Evolutionary conservation across 2,329 filamentous ascomycete genomes (phyloP).

Genomic region (Davidsoniella eucalypti): DNA sequence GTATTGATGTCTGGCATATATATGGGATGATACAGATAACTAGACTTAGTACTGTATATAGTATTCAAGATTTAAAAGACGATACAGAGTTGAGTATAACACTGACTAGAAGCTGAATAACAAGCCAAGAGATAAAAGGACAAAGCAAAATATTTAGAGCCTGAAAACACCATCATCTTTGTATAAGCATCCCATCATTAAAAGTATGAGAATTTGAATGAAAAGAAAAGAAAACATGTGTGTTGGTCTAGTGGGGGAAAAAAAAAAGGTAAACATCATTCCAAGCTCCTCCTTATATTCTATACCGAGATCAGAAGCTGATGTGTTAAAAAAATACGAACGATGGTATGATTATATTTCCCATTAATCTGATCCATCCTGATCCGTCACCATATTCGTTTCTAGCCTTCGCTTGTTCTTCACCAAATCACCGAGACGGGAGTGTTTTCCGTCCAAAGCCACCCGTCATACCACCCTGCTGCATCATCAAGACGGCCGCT

Average conservation of each 20-base stretch:
- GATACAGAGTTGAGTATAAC: too few species aligned
- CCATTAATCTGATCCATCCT: background rate
- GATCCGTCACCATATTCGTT: background rate
- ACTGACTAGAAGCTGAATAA: too few species aligned
- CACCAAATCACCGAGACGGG: slow-evolving; percentile 16
- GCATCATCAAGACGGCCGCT: slow-evolving; percentile 85
- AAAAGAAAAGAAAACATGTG: background rate
- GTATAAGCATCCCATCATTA: too few species aligned
- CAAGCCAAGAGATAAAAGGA: background rate
- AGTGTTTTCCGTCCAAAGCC: slow-evolving; percentile 30
- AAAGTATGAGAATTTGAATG: background rate
- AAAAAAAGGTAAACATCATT: too few species aligned
- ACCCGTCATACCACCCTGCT: slow-evolving; percentile 48
- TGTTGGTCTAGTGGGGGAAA: too few species aligned
- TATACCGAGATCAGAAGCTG: too few species aligned
- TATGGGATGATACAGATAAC: too few species aligned
- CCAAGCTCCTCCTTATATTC: too few species aligned
- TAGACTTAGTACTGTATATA: too few species aligned
- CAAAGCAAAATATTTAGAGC: background rate
- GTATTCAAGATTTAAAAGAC: too few species aligned
- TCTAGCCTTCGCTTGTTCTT: background rate
- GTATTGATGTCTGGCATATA: too few species aligned
- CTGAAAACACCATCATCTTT: too few species aligned
- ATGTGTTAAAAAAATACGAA: background rate
- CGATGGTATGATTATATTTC: background rate